Conservation (phyloP, 2,329 filamentous ascomycete genomes). For the Saccharata proteae region DNA sequence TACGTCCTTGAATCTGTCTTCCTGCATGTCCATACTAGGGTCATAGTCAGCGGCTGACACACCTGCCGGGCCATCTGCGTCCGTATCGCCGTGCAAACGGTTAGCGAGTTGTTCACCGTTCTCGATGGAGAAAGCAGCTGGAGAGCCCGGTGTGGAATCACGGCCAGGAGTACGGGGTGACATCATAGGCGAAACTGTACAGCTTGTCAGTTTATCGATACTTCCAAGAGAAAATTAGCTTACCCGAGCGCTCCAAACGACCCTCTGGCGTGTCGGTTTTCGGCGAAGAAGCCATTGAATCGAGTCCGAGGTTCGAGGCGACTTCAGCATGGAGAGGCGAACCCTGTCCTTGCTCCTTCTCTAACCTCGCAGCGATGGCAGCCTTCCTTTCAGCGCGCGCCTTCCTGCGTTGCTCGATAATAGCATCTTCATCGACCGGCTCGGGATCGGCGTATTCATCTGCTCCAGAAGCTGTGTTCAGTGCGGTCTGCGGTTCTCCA, state of each 20-base stretch:
- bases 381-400: constrained; percentile 75
- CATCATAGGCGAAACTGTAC: constrained; percentile 17
- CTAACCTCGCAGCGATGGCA: too few relatives aligned
- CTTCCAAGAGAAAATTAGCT: constrained; percentile 24
- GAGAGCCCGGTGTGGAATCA: constrained; percentile 26
- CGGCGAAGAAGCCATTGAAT: constrained; percentile 44
- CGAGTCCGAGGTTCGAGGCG: constrained; percentile 53
- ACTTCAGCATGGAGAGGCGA: constrained; percentile 65
- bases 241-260: constrained; percentile 21
- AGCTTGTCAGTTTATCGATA: neutral
- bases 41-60: constrained; percentile 92
- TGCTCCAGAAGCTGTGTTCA: too few relatives aligned
- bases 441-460: constrained; percentile 28
- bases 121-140: constrained; percentile 27
- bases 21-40: constrained; percentile 75
- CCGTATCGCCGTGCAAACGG: constrained; percentile 17
- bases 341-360: constrained; percentile 61
- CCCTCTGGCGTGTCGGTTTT: constrained; percentile 30
- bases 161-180: constrained; percentile 27
- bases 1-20: constrained; percentile 63
- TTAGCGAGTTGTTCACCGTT: constrained; percentile 29
- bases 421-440: constrained; percentile 55
- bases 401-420: constrained; percentile 75
- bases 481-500: neutral
- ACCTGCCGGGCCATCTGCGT: constrained; percentile 60